A percentile compares a stretch with the other conserved stretches of the same genome.
Conservation (phyloP, 176 grass and related monocot species). For the Zoysia japonica region DNA sequence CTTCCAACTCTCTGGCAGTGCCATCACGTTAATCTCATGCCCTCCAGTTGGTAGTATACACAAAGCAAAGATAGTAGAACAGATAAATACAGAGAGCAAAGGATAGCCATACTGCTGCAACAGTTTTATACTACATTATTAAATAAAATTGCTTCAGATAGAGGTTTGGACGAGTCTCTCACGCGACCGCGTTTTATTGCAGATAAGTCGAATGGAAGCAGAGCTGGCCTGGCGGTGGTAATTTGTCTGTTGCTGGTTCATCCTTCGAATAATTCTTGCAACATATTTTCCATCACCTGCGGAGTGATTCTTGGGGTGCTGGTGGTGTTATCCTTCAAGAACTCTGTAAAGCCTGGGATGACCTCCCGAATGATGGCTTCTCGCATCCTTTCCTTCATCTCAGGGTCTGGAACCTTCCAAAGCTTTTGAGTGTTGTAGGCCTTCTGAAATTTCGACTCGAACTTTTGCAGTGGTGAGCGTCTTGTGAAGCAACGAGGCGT, state of each 20-base stretch:
- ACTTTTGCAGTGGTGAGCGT: not conserved
- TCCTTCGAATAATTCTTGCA: slow-evolving; percentile 23
- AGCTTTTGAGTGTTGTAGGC: not conserved
- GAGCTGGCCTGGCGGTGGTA: too few relatives aligned
- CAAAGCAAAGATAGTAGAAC: too few relatives aligned
- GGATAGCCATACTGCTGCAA: not conserved
- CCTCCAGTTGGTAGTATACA: too few relatives aligned
- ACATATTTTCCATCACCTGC: not conserved
- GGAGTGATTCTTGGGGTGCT: not conserved
- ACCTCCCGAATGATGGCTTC: not conserved
- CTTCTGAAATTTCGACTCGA: not conserved
- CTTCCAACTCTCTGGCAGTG: too few relatives aligned
- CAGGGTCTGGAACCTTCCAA: not conserved
- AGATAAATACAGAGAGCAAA: too few relatives aligned
- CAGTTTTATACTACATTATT: not conserved
- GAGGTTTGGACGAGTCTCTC: not conserved
- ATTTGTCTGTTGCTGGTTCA: not conserved
- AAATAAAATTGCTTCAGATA: not conserved
- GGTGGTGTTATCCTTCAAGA: not conserved
- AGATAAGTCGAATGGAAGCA: not conserved
- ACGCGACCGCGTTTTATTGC: not conserved
- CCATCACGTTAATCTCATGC: too few relatives aligned
- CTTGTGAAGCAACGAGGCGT: not conserved
- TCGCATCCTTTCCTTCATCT: not conserved
- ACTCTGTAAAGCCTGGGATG: not conserved